Percentiles rank a stretch among this genome's conserved stretches.
Evolutionary conservation across 2,329 filamentous ascomycete species (phyloP).

Genomic region (Pestalotiopsis sp.): DNA sequence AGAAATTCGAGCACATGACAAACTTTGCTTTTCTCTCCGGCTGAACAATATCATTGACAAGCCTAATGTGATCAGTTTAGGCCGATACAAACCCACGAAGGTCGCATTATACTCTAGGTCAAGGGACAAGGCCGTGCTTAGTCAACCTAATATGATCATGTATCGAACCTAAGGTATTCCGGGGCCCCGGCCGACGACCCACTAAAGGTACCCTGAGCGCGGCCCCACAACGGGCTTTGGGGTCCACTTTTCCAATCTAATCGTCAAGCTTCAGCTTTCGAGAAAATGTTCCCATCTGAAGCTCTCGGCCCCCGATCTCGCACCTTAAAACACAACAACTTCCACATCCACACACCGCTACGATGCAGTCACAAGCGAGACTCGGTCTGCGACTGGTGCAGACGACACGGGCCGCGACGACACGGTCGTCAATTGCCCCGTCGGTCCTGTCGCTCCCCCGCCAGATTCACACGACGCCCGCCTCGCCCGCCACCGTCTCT

Average conservation of each 20-base stretch:
- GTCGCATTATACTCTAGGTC: too few relatives aligned
- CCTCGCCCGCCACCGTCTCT: slow-evolving; percentile 48
- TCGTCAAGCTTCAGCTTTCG: not conserved
- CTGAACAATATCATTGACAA: too few relatives aligned
- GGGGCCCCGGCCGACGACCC: not conserved
- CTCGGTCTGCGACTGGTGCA: slow-evolving; percentile 39
- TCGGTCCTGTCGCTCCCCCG: slow-evolving; percentile 24
- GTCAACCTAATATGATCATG: too few relatives aligned
- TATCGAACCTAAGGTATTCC: not conserved
- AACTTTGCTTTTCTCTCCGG: too few relatives aligned
- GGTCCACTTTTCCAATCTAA: slow-evolving; percentile 2
- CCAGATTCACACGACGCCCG: slow-evolving; percentile 35
- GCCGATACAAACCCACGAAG: too few relatives aligned
- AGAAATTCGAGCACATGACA: too few relatives aligned
- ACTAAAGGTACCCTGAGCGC: not conserved
- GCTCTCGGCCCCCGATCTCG: slow-evolving; percentile 12
- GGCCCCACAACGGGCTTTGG: not conserved
- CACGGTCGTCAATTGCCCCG: slow-evolving; percentile 22
- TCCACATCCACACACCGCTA: not conserved
- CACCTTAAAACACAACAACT: slow-evolving; percentile 11
- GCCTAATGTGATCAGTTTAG: too few relatives aligned
- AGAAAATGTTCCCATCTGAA: slow-evolving; percentile 1
- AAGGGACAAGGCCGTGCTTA: too few relatives aligned
- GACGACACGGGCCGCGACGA: slow-evolving; percentile 14
- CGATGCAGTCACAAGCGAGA: slow-evolving; percentile 45